Evolutionary conservation across 768 basidiomycete genomes (phyloP), one percentile per base, ranked within the genome.

Genomic region (Leccinum boreale): DNA sequence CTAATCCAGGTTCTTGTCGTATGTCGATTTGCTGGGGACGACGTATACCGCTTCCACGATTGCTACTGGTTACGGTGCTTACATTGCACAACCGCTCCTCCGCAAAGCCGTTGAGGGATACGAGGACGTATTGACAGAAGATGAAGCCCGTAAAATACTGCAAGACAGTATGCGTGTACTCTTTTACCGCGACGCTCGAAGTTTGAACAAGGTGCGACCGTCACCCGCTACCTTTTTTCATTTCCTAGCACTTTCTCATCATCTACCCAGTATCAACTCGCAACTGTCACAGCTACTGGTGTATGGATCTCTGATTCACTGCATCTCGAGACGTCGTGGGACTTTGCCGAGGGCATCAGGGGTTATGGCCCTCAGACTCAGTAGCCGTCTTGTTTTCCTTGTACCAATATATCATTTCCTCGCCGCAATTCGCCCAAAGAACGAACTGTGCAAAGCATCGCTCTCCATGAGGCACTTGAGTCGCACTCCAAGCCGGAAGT

Each of bases 161-260:
- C 84, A 90, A 66, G 84, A 90, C 51, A 86, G 89, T 70, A 92
- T 99, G 87, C 85, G 86, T 63, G 94, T 98, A 15, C 81, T 99
- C 50, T 98, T 88, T 76, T 99, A 99, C 76, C 85, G 97, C 46
- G 97, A 99, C 66, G 96, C 96, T 6, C 81, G 96, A 64, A 93
- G 91, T 77, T 77, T 95, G 72, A 90, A 98, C 81, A 97, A 98
- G 85, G 95, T 92, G 61, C 31, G 79, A 68, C 46, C 24, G 21
- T 24, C 48, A 15, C 19, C 24, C 26, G 5, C 12, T 49, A 31
- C 28, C 59, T 17, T 45, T 45, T 57, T 5, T 21, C n/a, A 23
- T 19, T 53, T 53, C 35, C 33, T 21, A 52, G 5, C 14, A 2
- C n/a, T 15, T 39, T 49, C 44, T 51, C 5, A 50, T 23, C 56